Percentiles rank a stretch among this genome's conserved stretches.
phyloP scores from a whole-genome alignment of 179 eudicot genomes.

The Silene noctiflora region DNA sequence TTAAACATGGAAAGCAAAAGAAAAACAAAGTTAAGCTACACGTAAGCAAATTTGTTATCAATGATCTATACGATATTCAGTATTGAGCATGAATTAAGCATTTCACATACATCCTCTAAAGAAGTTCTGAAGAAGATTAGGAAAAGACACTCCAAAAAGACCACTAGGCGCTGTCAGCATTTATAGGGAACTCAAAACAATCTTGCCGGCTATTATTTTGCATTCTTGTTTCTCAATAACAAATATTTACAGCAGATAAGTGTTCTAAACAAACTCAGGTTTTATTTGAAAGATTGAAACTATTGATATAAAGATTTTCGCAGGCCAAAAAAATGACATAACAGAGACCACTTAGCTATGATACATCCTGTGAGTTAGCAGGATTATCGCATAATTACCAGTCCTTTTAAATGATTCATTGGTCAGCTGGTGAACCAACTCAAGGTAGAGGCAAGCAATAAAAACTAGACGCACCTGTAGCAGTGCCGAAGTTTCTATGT shows the following conservation, averaged over 20 bases:
- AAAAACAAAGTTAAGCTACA: not conserved
- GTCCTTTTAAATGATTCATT: not conserved
- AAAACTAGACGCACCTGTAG: constrained; percentile 56
- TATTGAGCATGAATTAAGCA: not conserved
- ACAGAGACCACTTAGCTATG: not conserved
- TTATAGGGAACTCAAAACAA: not conserved
- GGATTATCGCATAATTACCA: not conserved
- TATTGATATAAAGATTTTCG: not conserved
- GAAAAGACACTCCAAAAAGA: not conserved
- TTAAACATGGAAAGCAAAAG: not conserved
- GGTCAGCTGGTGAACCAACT: not conserved
- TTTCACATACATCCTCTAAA: not conserved
- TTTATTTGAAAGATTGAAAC: not conserved
- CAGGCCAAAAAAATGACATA: not conserved
- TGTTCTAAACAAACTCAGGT: not conserved
- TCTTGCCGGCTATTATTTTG: not conserved
- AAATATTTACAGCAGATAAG: not conserved
- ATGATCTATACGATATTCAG: not conserved
- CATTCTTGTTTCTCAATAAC: not conserved
- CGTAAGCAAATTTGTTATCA: not conserved
- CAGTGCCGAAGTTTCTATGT: constrained; percentile 57
- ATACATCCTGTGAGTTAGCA: not conserved
- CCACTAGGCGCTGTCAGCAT: not conserved
- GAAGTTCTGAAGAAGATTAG: not conserved
- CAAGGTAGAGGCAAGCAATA: constrained; percentile 14